Base-by-base conservation (phyloP, 169 alveolate species). In the Plasmodium malariae region DNA sequence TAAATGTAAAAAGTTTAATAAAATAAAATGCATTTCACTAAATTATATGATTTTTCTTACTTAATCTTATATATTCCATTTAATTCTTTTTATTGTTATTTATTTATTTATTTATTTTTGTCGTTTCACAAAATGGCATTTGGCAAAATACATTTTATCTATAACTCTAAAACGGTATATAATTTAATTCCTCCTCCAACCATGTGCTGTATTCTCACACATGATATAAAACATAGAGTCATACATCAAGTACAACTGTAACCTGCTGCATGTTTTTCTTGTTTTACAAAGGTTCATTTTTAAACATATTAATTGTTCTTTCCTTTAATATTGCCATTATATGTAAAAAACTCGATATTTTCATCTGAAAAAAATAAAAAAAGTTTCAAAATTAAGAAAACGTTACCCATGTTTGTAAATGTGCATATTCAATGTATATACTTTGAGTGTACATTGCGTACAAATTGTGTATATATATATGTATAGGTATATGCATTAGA, bases 261-360 rank as follows among this genome's bases (percentile, higher is more conserved):
- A 26, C 36, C 21, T 19, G 34, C 12, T 17, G 26, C 69, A 17
- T 28, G 11, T 54, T 57, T 55, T 73, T 37, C 24, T 26, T 5
- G 14, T 37, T 28, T 73, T 28, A 19, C 12, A 73, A 49, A n/a
- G 30, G 19, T 21, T 32, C 55, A 19, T 34, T 49, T 26, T 48
- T 21, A 19, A 55, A 30, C 19, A 54, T 24, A 11, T 48, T 57
- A 73, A 34, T 45, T 73, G 36, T 78, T 78, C 28, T 78, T 78
- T 37, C 80, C 89, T 63, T 78, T 78, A 54, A 43, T 51, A 54
- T 71, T 71, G 11, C 73, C 73, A 78, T 78, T 78, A 49, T 78
- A 78, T 63, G 89, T 78, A 26, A 78, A 54, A 68, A 78, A 78
- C 37, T 78, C 89, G 32, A 78, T 63, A 34, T 65, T 78, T 67